A percentile compares a stretch with the other conserved stretches of the same genome.
Conservation (phyloP, 257 asterid species). For the Leptodermis oblonga region DNA sequence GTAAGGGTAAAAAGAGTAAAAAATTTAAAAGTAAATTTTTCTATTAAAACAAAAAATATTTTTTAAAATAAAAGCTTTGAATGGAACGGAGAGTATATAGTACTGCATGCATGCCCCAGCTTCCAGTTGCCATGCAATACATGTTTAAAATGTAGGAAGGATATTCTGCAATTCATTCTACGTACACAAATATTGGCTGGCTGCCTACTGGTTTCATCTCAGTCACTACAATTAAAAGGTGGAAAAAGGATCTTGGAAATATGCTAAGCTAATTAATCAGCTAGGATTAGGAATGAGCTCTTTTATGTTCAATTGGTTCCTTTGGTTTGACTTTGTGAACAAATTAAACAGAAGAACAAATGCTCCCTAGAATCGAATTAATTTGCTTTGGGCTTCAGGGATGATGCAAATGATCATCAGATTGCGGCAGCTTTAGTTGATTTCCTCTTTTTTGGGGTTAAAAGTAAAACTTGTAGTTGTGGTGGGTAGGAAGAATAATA, state of each 20-base stretch:
- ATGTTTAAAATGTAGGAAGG: neutral
- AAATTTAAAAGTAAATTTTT: too few relatives aligned
- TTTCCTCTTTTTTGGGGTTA: neutral
- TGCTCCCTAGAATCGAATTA: slow-evolving; percentile 12
- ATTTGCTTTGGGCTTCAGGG: neutral
- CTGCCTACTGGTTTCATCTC: neutral
- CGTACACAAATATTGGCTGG: neutral
- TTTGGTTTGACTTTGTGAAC: neutral
- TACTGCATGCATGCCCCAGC: too few relatives aligned
- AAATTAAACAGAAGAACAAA: neutral
- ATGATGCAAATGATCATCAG: slow-evolving; percentile 1
- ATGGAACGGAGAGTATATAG: too few relatives aligned
- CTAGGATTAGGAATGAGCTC: neutral
- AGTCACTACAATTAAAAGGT: neutral
- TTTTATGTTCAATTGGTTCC: neutral
- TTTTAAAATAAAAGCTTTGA: too few relatives aligned
- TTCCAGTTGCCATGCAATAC: neutral
- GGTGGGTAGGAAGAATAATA: neutral
- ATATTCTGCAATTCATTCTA: neutral
- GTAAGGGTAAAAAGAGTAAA: too few relatives aligned
- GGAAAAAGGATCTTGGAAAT: too few relatives aligned
- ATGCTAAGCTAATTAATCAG: too few relatives aligned
- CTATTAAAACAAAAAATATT: too few relatives aligned
- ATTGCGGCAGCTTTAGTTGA: neutral
- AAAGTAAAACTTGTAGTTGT: too few relatives aligned